A percentile compares a stretch with the other conserved stretches of the same genome.
These are phyloP conservation scores for Russula sp. DNA, from an alignment of 768 basidiomycete genomes.

Conservation along the genomic window DNA sequence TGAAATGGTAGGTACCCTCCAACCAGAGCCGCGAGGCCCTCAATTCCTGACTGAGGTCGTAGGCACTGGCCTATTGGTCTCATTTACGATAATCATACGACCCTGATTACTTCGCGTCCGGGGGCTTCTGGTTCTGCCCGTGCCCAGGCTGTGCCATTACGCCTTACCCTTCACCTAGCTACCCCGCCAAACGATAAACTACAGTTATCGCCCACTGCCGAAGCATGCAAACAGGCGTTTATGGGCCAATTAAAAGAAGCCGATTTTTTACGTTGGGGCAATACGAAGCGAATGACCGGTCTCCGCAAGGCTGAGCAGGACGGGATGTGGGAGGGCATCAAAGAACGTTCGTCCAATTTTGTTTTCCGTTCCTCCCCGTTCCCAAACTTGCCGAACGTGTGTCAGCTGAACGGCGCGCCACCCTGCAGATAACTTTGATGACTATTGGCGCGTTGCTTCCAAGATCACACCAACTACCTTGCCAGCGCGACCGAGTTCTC, in stretches of 20 bases:
- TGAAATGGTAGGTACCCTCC: slow-evolving; percentile 68
- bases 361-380: neutral
- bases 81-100: slow-evolving; percentile 82
- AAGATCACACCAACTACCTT: slow-evolving; percentile 85
- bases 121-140: slow-evolving; percentile 41
- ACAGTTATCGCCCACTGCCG: slow-evolving; percentile 71
- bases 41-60: slow-evolving; percentile 10
- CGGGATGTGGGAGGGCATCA: slow-evolving; percentile 94
- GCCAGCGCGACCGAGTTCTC: slow-evolving; percentile 56
- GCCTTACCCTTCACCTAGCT: slow-evolving; percentile 82
- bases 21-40: neutral
- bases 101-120: slow-evolving; percentile 55
- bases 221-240: slow-evolving; percentile 89
- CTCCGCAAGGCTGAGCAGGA: slow-evolving; percentile 91
- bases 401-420: neutral
- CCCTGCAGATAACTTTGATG: slow-evolving; percentile 85
- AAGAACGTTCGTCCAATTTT: slow-evolving; percentile 66
- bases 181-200: slow-evolving; percentile 87
- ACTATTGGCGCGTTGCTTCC: slow-evolving; percentile 91
- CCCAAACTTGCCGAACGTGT: slow-evolving; percentile 2
- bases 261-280: slow-evolving; percentile 96
- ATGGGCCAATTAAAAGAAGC: slow-evolving; percentile 97
- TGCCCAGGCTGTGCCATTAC: slow-evolving; percentile 55
- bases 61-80: slow-evolving; percentile 99
- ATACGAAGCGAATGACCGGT: slow-evolving; percentile 89